Evolutionary conservation across 2,329 filamentous ascomycete species (phyloP).

Genomic region (Trichoderma sp.): DNA sequence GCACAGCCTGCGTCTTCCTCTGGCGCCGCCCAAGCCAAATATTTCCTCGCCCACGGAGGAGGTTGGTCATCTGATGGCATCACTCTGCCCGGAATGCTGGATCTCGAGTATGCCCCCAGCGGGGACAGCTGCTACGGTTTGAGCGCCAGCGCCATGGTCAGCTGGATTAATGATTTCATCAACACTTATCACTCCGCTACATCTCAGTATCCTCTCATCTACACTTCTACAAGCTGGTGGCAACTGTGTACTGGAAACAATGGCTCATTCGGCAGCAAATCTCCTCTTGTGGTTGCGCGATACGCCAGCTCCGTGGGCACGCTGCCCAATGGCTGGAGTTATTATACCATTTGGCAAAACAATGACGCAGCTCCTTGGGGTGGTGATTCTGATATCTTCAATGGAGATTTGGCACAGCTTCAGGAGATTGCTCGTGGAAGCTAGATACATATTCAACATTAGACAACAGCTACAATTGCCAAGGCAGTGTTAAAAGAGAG

Average conservation of each 20-base stretch:
- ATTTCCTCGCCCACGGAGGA: constrained; percentile 52
- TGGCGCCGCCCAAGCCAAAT: constrained; percentile 49
- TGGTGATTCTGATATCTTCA: constrained; percentile 27
- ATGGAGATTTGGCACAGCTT: constrained; percentile 24
- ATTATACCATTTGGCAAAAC: constrained; percentile 49
- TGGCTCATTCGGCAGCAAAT: constrained; percentile 43
- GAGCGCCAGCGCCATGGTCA: constrained; percentile 45
- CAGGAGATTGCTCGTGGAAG: constrained; percentile 25
- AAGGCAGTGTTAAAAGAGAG: not conserved
- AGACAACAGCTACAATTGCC: not conserved
- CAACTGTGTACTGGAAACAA: constrained; percentile 50
- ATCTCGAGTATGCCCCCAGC: constrained; percentile 46
- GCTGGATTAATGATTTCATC: constrained; percentile 54
- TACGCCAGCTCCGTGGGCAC: constrained; percentile 43
- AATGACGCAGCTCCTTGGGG: constrained; percentile 24
- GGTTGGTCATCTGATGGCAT: constrained; percentile 53
- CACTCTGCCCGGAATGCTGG: constrained; percentile 57
- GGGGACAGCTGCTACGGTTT: constrained; percentile 46
- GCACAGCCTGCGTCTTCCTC: constrained; percentile 46
- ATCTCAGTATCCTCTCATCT: constrained; percentile 51
- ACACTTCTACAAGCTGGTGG: constrained; percentile 56
- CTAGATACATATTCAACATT: not conserved
- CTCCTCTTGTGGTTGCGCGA: constrained; percentile 48
- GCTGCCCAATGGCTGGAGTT: constrained; percentile 51
- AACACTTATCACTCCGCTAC: constrained; percentile 48